Conservation (phyloP, 495 filamentous ascomycete genomes). For the Neurospora intermedia region DNA sequence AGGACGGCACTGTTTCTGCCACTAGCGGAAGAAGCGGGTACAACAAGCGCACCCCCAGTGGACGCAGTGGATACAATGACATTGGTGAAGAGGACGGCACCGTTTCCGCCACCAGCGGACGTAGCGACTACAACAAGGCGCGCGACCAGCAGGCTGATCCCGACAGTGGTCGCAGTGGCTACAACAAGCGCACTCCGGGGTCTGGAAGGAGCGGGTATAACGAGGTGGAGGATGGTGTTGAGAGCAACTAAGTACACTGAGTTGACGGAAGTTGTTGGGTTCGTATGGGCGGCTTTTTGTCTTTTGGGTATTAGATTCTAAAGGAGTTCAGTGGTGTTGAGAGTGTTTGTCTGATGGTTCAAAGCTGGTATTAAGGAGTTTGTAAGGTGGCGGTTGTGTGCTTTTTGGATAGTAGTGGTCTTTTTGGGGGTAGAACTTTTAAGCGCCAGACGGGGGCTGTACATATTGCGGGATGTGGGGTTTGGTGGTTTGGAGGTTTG, state of each 20-base stretch:
- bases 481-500: not conserved
- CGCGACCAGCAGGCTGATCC: not conserved
- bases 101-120: not conserved
- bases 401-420: not conserved
- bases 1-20: no score
- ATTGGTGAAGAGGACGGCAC: not conserved
- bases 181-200: not conserved
- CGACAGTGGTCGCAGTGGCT: not conserved
- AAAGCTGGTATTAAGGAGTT: not conserved
- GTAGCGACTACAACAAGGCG: not conserved
- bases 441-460: not conserved
- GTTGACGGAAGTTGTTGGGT: not conserved
- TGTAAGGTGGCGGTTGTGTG: not conserved
- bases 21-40: not conserved
- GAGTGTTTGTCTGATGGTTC: not conserved
- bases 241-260: not conserved
- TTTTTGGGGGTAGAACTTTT: not conserved
- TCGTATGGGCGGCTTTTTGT: not conserved
- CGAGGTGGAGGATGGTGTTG: not conserved
- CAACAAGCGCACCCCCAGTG: not conserved
- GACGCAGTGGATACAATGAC: not conserved
- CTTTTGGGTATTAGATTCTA: not conserved
- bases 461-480: not conserved
- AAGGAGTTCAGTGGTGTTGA: not conserved
- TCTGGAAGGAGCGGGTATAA: not conserved